Evolutionary conservation across 2,329 filamentous ascomycete genomes (phyloP).

Genomic region (Hypoxylon rubiginosum): DNA sequence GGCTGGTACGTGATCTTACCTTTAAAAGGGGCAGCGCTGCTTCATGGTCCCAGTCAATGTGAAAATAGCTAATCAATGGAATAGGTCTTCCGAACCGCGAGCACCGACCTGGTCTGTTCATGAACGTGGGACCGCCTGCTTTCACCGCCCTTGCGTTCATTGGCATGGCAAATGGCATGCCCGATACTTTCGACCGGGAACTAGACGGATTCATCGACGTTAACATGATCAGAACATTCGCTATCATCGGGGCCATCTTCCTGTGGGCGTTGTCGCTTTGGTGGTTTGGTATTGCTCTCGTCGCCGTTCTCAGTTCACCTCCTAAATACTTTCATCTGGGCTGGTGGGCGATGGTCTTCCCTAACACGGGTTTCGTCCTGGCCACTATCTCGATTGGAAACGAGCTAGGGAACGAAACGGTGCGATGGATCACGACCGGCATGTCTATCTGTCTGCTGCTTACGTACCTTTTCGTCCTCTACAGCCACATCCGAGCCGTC

Average conservation of each 20-base stretch:
- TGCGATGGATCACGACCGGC: conserved; percentile 63
- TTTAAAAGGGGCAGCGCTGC: background rate
- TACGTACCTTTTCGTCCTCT: conserved; percentile 60
- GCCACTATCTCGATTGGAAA: conserved; percentile 68
- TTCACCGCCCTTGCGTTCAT: conserved; percentile 79
- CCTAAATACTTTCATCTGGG: conserved; percentile 69
- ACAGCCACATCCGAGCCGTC: conserved; percentile 62
- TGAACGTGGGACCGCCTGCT: conserved; percentile 80
- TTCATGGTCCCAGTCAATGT: background rate
- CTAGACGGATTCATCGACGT: conserved; percentile 60
- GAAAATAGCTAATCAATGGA: conserved; percentile 19
- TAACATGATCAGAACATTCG: conserved; percentile 60
- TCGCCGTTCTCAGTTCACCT: conserved; percentile 61
- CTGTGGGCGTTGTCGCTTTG: conserved; percentile 74
- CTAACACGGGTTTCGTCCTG: conserved; percentile 71
- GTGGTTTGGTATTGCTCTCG: conserved; percentile 67
- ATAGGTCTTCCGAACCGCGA: conserved; percentile 71
- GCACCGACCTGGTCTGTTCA: conserved; percentile 78
- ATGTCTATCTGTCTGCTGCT: conserved; percentile 63
- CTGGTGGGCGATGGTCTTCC: conserved; percentile 75
- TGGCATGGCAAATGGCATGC: conserved; percentile 72
- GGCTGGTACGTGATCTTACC: conserved; percentile 53
- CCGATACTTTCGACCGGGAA: conserved; percentile 60
- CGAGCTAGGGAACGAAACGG: conserved; percentile 59
- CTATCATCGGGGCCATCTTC: conserved; percentile 65